A percentile compares a stretch with the other conserved stretches of the same genome.
Evolutionary conservation across 192 early-diverging fungal genomes (phyloP).

Genomic region (Physocladia obscura): DNA sequence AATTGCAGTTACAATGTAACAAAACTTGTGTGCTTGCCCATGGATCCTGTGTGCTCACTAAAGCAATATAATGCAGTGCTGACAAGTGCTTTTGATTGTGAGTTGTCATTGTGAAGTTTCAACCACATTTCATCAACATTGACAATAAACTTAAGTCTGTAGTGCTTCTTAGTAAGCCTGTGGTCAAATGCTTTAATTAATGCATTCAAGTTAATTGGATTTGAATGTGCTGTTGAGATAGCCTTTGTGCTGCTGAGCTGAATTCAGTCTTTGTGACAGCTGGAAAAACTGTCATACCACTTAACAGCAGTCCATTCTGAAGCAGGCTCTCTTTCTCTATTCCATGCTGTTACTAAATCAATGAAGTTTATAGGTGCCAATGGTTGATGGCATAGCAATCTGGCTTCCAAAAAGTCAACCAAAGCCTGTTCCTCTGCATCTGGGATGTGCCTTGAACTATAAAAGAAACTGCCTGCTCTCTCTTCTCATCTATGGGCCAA

Average conservation of each 20-base stretch:
- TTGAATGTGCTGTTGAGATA: not conserved
- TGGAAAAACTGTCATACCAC: not conserved
- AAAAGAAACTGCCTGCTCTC: too few relatives aligned
- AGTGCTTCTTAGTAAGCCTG: not conserved
- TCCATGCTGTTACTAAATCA: not conserved
- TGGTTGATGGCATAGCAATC: not conserved
- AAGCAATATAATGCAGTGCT: not conserved
- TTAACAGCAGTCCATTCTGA: not conserved
- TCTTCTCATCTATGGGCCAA: too few relatives aligned
- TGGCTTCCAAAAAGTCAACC: not conserved
- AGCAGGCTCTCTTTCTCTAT: not conserved
- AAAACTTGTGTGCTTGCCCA: not conserved
- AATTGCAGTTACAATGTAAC: not conserved
- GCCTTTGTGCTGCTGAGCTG: not conserved
- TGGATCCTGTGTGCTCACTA: not conserved
- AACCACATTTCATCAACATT: slow-evolving; percentile 3
- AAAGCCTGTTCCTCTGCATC: not conserved
- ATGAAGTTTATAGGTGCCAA: not conserved
- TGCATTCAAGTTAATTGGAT: not conserved
- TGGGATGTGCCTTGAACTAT: too few relatives aligned
- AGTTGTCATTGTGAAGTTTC: not conserved
- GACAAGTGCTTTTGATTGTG: not conserved
- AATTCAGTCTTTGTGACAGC: not conserved
- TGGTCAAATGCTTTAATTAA: not conserved
- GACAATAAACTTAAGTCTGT: not conserved